Evolutionary conservation across 164 flowering plant genomes (phyloP), one percentile per base, ranked within the genome.

Genomic region (Cinnamomum chago): DNA sequence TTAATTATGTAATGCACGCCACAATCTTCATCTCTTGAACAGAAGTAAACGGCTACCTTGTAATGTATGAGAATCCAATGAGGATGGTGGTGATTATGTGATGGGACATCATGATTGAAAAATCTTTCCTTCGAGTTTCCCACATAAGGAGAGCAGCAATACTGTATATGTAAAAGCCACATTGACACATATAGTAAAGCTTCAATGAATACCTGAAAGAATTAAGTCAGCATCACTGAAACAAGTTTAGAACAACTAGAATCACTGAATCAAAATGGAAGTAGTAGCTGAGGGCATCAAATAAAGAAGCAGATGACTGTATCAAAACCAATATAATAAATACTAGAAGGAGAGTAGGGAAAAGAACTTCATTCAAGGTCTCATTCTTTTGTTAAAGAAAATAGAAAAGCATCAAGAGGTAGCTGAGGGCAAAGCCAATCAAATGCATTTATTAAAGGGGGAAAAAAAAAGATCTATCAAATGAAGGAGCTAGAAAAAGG

Each of bases 61-160:
- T 79, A 69, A 84, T 25, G 76, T 89, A 94, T 66, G 98, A 90
- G 76, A 70, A 82, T 24, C 90, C 83, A 76, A 95, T 92, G 72
- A 95, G 79, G 81, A 88, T 55, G 70, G 89, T 90, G 62, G 99
- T 93, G 72, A 95, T 78, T 65, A 92, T 79, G 84, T 93, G 99
- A 87, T 95, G 98, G 70, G 97, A 86, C 98, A 95, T 90, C 99
- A 95, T 95, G 51, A 95, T 92, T 68, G 87, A 72, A 79, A 95
- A 95, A 84, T 95, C 99, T 75, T 90, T 93, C 80, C 98, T 81
- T 71, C 97, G 92, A 72, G 99, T 95, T 73, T 95, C 99, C 98
- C 98, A 95, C 70, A 77, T 79, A 66, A 93, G 86, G 50, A 95
- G 89, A 17, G 98, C 97, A 51, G 83, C 89, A 72, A 92, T 92